Base-by-base conservation (phyloP, 2,329 filamentous ascomycete species). In the Trichoderma atrobrunneum region DNA sequence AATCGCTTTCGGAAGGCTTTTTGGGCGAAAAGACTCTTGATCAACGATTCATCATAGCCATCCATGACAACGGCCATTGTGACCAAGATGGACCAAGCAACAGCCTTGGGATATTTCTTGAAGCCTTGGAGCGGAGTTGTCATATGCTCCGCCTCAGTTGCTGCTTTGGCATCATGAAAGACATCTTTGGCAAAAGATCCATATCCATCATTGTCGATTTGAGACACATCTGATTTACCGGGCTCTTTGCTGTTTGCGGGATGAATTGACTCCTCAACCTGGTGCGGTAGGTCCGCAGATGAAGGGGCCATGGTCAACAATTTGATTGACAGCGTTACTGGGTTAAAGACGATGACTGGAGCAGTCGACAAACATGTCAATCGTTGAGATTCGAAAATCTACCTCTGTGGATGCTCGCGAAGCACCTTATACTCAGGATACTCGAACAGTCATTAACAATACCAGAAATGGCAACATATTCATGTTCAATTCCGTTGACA, bases 51-150 rank as follows among this genome's bases (percentile, higher is more conserved):
- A n/a, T 82, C 80, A 66, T 82, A 82, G 16, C 80, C 83, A 51
- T 84, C 83, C 83, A 85, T 85, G 73, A 85, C 79, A 59, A 84
- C 80, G 7, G 79, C 79, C 54, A 78, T 77, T 30, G 80, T 80
- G 6, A 83, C 74, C 11, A 81, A 63, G 6, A 82, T 73, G 18
- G 79, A 80, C 81, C 81, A 83, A 16, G 78, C 71, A 34, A 83
- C 77, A 3, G 82, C 82, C 76, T 79, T 77, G 18, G 78, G 80
- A 73, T 81, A 80, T 48, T 74, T 73, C 1, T 74, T 72, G 5
- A 81, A 72, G 2, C 79, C 80, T 28, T 63, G 32, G 7, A 36
- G 5, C 11, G 34, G 16, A 36, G 30, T 21, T 24, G 34, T 32
- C 12, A 14, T 61, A 36, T 65, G 62, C n/a, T 65, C 62, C 7